These are phyloP conservation scores for Theileria annulata DNA, from an alignment of 169 alveolate genomes.

Conservation along the genomic window DNA sequence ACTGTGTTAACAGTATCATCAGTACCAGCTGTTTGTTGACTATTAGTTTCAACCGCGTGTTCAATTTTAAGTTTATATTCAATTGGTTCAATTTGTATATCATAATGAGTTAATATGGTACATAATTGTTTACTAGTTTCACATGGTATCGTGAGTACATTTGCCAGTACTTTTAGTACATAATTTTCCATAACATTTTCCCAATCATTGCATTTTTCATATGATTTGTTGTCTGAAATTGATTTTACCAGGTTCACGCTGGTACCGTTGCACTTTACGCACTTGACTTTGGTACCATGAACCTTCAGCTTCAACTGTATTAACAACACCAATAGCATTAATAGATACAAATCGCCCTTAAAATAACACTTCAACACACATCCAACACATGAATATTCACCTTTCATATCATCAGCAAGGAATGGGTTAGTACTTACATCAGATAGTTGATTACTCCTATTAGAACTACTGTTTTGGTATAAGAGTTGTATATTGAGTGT, in stretches of 20 bases:
- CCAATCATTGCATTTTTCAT: background rate
- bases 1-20: background rate
- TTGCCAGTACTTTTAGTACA: background rate
- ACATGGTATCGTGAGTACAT: background rate
- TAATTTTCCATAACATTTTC: background rate
- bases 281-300: background rate
- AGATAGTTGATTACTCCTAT: too few species aligned
- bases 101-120: background rate
- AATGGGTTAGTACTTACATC: too few species aligned
- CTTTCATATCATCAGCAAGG: background rate
- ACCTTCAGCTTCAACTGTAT: background rate
- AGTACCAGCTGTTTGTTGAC: too few species aligned
- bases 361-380: constrained; percentile 19
- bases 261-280: background rate
- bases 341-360: constrained; percentile 23
- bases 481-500: constrained; percentile 20
- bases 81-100: background rate
- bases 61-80: background rate
- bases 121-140: background rate
- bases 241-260: background rate
- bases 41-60: too few species aligned
- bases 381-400: constrained; percentile 15
- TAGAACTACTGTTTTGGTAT: too few species aligned
- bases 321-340: background rate
- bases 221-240: background rate